A percentile compares a stretch with the other conserved stretches of the same genome.
These are phyloP conservation scores for Nigrograna mackinnonii DNA, from an alignment of 2,329 filamentous ascomycete species.

Conservation along the genomic window DNA sequence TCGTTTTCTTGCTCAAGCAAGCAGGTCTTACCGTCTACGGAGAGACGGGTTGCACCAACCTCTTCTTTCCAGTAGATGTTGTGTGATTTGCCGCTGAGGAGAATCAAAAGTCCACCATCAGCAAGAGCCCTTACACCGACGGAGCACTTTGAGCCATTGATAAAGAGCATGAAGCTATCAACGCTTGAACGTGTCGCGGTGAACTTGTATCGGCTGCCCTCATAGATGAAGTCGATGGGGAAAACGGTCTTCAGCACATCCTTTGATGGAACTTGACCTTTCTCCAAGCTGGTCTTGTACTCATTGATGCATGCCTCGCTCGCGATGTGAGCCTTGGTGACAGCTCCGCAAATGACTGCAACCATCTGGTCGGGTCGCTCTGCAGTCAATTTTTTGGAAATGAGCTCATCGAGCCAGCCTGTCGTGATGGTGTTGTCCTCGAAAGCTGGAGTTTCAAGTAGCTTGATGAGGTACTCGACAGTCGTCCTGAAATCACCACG, in stretches of 20 bases:
- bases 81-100: constrained; percentile 91
- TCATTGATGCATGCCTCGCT: constrained; percentile 87
- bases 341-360: constrained; percentile 92
- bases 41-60: constrained; percentile 90
- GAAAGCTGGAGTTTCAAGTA: constrained; percentile 96
- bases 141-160: constrained; percentile 96
- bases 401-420: constrained; percentile 97
- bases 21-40: constrained; percentile 97
- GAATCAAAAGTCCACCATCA: constrained; percentile 89
- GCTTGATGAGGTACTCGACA: constrained; percentile 98
- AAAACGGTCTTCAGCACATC: constrained; percentile 98
- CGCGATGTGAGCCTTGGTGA: constrained; percentile 92
- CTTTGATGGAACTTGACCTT: constrained; percentile 95
- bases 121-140: constrained; percentile 91
- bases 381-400: constrained; percentile 95
- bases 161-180: constrained; percentile 97
- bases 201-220: constrained; percentile 96
- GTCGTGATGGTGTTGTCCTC: constrained; percentile 99
- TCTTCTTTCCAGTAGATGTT: constrained; percentile 99
- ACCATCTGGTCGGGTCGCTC: constrained; percentile 93
- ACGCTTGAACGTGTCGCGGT: constrained; percentile 89
- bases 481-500: constrained; percentile 99
- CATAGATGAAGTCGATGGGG: constrained; percentile 97
- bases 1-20: constrained; percentile 98
- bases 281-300: constrained; percentile 87